Percentiles rank a stretch among this genome's conserved stretches.
phyloP scores from a whole-genome alignment of 2,329 filamentous ascomycete genomes.

The Magnaporthiopsis incrustans region DNA sequence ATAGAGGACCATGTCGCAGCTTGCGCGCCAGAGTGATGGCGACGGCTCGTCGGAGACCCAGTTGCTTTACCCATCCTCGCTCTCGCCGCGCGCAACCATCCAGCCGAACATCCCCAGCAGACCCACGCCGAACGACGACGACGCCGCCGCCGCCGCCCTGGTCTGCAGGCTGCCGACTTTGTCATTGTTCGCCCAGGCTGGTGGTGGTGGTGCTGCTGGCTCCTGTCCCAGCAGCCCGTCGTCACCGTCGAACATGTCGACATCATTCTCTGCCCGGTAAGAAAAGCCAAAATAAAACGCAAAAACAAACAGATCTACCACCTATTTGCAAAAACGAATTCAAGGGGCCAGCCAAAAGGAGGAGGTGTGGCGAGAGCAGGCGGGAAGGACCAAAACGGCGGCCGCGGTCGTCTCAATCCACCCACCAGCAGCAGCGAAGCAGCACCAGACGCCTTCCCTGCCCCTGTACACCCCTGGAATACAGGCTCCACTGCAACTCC shows the following conservation, averaged over 20 bases:
- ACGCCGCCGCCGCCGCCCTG: neutral
- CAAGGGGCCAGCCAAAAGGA: neutral
- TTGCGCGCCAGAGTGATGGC: conserved; percentile 35
- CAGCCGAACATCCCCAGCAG: neutral
- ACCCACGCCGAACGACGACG: neutral
- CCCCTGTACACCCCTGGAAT: neutral
- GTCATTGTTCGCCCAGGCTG: too few species aligned
- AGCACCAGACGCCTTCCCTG: neutral
- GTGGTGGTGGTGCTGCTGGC: neutral
- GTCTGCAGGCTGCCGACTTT: neutral
- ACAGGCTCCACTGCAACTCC: neutral
- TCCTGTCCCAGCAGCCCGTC: neutral
- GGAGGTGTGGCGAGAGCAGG: neutral
- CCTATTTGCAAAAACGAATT: neutral
- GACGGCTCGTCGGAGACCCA: conserved; percentile 29
- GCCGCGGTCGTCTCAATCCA: neutral
- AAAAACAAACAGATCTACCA: neutral
- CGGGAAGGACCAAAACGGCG: neutral
- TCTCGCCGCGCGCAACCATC: neutral
- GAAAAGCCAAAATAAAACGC: neutral
- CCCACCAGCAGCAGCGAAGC: too few species aligned
- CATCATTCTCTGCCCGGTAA: conserved; percentile 1
- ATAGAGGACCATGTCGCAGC: conserved; percentile 46
- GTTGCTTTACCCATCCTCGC: conserved; percentile 15
- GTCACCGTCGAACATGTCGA: neutral